These are phyloP conservation scores for Lactarius sanguifluus DNA, from an alignment of 768 basidiomycete genomes.

Conservation along the genomic window DNA sequence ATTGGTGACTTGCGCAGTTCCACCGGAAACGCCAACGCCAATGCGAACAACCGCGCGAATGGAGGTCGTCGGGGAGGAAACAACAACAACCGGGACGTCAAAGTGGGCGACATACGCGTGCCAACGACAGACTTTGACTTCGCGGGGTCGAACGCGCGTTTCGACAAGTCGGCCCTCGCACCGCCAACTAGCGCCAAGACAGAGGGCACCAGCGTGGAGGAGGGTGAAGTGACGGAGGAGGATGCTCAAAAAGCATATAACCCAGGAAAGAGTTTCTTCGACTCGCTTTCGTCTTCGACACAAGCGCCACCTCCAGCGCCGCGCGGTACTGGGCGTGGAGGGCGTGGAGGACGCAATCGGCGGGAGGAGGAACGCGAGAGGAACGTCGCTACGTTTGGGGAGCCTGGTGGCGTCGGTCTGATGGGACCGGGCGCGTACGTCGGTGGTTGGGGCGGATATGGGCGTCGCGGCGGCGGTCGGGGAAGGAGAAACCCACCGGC, in stretches of 20 bases:
- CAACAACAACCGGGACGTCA: constrained; percentile 29
- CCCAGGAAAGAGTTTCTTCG: constrained; percentile 79
- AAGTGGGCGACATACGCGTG: constrained; percentile 49
- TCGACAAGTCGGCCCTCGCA: constrained; percentile 66
- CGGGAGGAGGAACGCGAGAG: constrained; percentile 81
- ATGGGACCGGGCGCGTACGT: constrained; percentile 79
- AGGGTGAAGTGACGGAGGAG: constrained; percentile 38
- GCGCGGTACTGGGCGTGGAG: constrained; percentile 46
- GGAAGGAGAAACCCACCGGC: constrained; percentile 38
- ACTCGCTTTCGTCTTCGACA: constrained; percentile 58
- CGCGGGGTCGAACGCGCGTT: constrained; percentile 69
- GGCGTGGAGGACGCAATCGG: constrained; percentile 61
- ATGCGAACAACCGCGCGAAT: constrained; percentile 40
- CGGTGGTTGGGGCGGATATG: constrained; percentile 74
- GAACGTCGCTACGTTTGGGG: constrained; percentile 86
- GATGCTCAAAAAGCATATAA: constrained; percentile 59
- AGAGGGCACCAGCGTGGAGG: constrained; percentile 37
- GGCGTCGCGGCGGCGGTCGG: constrained; percentile 48
- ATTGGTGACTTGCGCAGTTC: constrained; percentile 47
- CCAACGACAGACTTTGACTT: constrained; percentile 85
- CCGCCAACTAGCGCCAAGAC: constrained; percentile 32
- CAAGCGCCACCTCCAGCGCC: constrained; percentile 37
- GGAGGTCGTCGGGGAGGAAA: constrained; percentile 34
- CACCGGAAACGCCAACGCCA: constrained; percentile 35
- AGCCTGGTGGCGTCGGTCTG: constrained; percentile 74